Evolutionary conservation across 1,284 basidiomycete species (phyloP).

Genomic region (Apiotrichum laibachii): DNA sequence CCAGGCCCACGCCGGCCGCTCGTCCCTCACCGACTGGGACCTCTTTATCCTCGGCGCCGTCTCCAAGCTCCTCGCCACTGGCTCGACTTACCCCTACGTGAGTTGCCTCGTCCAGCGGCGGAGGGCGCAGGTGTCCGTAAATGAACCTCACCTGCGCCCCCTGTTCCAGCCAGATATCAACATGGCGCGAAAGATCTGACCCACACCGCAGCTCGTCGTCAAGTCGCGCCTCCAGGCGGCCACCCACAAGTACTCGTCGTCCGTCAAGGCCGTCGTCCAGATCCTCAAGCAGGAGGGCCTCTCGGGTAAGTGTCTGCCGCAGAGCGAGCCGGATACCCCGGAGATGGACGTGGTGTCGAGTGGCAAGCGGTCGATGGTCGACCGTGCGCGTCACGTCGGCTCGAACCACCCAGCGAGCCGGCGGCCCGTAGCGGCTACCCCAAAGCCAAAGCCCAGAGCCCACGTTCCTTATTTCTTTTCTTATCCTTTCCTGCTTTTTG

Average conservation of each 20-base stretch:
- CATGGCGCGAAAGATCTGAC: not conserved
- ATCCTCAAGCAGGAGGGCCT: conserved; percentile 76
- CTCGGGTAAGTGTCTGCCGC: conserved; percentile 34
- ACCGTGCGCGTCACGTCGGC: too few relatives aligned
- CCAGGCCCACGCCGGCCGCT: conserved; percentile 48
- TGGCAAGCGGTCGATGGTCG: too few relatives aligned
- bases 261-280: conserved; percentile 43
- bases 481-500: too few relatives aligned
- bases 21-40: conserved; percentile 71
- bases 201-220: conserved; percentile 46
- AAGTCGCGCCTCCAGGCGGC: conserved; percentile 53
- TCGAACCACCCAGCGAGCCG: too few relatives aligned
- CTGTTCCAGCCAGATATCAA: too few relatives aligned
- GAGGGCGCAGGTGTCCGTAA: too few relatives aligned
- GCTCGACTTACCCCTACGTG: conserved; percentile 51
- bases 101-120: conserved; percentile 21
- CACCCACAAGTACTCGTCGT: conserved; percentile 52
- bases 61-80: conserved; percentile 66
- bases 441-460: too few relatives aligned
- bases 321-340: not conserved
- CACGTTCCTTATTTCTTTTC: too few relatives aligned
- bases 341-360: not conserved
- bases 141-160: not conserved
- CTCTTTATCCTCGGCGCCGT: conserved; percentile 86
- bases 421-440: too few relatives aligned